A percentile compares a stretch with the other conserved stretches of the same genome.
Conservation (phyloP, 345 rosid genomes). For the Lumnitzera racemosa region DNA sequence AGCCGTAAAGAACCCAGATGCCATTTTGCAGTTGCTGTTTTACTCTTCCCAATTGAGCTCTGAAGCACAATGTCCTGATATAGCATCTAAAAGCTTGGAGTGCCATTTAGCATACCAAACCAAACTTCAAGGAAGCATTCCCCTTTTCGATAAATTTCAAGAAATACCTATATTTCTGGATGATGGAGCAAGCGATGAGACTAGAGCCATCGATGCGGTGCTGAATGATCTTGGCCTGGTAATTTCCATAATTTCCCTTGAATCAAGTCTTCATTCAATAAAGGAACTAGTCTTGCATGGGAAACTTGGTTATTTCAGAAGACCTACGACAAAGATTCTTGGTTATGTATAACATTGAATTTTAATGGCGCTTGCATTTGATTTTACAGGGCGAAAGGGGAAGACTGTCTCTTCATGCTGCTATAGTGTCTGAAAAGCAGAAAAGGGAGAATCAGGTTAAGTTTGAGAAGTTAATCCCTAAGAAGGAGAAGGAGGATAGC, state of each 20-base stretch:
- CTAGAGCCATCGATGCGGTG: conserved; percentile 4
- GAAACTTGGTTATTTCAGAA: not conserved
- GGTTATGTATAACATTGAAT: not conserved
- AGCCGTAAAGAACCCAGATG: conserved; percentile 6
- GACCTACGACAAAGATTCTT: not conserved
- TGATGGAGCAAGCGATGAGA: conserved; percentile 7
- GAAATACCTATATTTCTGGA: conserved; percentile 27
- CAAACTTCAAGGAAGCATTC: conserved; percentile 9
- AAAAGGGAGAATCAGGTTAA: conserved; percentile 23
- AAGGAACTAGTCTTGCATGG: too few relatives aligned
- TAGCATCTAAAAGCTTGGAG: conserved; percentile 6
- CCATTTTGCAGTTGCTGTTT: conserved; percentile 8
- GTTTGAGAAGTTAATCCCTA: not conserved
- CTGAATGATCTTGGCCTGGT: conserved; percentile 69
- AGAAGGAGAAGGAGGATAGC: conserved; percentile 4
- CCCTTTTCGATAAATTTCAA: conserved; percentile 25
- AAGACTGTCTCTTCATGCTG: conserved; percentile 48
- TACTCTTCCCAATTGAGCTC: conserved; percentile 5
- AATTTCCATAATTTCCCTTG: not conserved
- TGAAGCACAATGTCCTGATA: not conserved
- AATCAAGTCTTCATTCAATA: too few relatives aligned
- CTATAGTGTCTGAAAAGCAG: conserved; percentile 48
- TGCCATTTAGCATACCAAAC: conserved; percentile 2
- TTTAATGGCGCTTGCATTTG: too few relatives aligned
- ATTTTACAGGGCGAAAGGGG: conserved; percentile 47